phyloP scores from a whole-genome alignment of 106 monocot genomes.

The Dactylorhiza incarnata region DNA sequence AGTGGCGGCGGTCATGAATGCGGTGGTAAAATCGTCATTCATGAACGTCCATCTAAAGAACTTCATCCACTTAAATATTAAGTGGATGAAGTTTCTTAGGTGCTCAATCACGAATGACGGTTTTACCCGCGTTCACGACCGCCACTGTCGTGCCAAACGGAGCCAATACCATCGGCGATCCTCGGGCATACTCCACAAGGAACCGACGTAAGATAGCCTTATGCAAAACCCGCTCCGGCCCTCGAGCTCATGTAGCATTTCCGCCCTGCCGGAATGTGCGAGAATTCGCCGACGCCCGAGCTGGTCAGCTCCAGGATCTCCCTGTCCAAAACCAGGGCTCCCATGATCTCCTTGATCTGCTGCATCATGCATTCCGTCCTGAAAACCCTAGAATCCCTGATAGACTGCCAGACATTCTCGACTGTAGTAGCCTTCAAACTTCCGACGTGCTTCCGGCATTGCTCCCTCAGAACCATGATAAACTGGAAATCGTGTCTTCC shows the following conservation, averaged over 20 bases:
- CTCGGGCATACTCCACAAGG: conserved; percentile 74
- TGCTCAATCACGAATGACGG: too few species aligned
- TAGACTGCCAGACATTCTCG: conserved; percentile 22
- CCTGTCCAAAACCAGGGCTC: conserved; percentile 47
- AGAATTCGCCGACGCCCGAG: conserved; percentile 46
- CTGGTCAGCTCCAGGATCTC: conserved; percentile 58
- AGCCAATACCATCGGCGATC: conserved; percentile 52
- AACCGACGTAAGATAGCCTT: conserved; percentile 35
- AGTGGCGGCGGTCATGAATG: too few species aligned
- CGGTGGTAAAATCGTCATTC: too few species aligned
- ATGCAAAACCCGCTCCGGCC: not conserved
- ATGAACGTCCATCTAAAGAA: too few species aligned
- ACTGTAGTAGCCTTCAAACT: conserved; percentile 20
- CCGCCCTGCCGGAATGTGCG: conserved; percentile 26
- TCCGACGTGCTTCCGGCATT: conserved; percentile 26
- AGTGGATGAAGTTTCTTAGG: too few species aligned
- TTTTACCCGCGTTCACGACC: too few species aligned
- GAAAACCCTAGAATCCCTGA: conserved; percentile 24
- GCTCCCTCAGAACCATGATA: conserved; percentile 24
- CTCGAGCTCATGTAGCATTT: conserved; percentile 35
- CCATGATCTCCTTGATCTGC: conserved; percentile 47
- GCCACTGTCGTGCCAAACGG: too few species aligned
- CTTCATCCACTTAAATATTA: too few species aligned
- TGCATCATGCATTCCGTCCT: conserved; percentile 17
- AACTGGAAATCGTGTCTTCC: conserved; percentile 41